These are phyloP conservation scores for Colletotrichum sp. DNA, from an alignment of 2,329 filamentous ascomycete genomes.

Conservation along the genomic window DNA sequence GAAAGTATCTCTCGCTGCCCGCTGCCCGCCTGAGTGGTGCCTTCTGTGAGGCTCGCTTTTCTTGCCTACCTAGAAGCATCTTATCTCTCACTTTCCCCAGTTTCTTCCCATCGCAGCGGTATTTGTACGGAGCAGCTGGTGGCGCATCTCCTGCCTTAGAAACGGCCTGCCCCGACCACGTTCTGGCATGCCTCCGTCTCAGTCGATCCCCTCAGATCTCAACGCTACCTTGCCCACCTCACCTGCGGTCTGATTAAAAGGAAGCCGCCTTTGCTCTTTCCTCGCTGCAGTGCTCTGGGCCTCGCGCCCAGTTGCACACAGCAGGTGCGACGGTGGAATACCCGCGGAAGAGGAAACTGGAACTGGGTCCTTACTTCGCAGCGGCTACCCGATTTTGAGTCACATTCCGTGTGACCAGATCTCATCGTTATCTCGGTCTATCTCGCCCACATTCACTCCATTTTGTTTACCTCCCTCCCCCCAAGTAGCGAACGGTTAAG, in stretches of 20 bases:
- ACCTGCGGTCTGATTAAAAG: not conserved
- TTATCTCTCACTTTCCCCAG: not conserved
- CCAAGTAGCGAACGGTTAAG: not conserved
- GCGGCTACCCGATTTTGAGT: slow-evolving; percentile 6
- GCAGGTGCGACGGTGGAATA: slow-evolving; percentile 2
- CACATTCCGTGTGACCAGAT: slow-evolving; percentile 12
- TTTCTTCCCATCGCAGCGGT: not conserved
- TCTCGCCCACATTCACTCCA: not conserved
- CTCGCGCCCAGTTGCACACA: slow-evolving; percentile 11
- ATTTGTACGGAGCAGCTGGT: not conserved
- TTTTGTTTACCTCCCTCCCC: not conserved
- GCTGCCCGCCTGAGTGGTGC: not conserved
- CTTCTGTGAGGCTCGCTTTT: not conserved
- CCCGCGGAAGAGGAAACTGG: not conserved
- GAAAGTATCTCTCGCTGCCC: not conserved
- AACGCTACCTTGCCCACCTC: not conserved
- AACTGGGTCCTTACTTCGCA: not conserved
- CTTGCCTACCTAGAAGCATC: not conserved
- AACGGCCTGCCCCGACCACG: slow-evolving; percentile 1
- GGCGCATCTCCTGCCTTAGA: not conserved
- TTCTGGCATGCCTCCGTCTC: not conserved
- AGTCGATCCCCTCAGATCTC: not conserved
- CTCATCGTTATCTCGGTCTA: not conserved
- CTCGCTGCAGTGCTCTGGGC: slow-evolving; percentile 13
- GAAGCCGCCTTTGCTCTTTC: not conserved